Evolutionary conservation across 345 rosid species (phyloP), one percentile per base, ranked within the genome.

Genomic region (Rhizophora apiculata): DNA sequence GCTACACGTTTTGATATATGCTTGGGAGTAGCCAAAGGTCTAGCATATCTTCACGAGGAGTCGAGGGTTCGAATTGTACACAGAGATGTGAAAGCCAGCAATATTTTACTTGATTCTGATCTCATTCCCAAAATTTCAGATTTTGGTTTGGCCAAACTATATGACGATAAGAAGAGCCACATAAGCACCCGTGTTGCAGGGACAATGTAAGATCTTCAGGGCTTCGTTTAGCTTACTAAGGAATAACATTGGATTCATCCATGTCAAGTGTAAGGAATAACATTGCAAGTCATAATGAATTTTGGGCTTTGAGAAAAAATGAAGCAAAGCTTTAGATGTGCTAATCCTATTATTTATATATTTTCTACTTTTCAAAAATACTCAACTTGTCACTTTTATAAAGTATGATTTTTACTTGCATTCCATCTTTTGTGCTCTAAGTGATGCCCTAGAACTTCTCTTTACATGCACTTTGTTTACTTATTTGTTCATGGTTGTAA

Each of bases 181-280:
- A 83, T 84, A 30, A 87, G 91, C 82, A 84, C 84, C n/a, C 79
- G 82, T 37, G 88, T 84, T 8, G 88, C 88, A 22, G 85, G 91
- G 37, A 87, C 86, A 70, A 71, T 85, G 86, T 87, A 80, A 78
- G 84, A 62, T 54, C 55, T 63, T 51, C 56, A 20, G 29, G 18
- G n/a, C 19, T 55, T 24, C 30, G 22, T 3, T 54, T 54, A 11
- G 29, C 59, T 43, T 43, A 11, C 16, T 11, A 2, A 43, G 16
- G 16, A 43, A 43, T 43, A 11, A 43, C 5, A 43, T 43, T 43
- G 18, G 0, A 10, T 43, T 43, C 3, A 43, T 43, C 1, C 1
- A 13, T 4, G 11, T 43, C 3, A 5, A 10, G 16, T 24, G 1
- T 24, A 24, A 24, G 24, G 24, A 24, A 24, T 24, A 24, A 24